These are phyloP conservation scores for Cenchrus purpureus DNA, from an alignment of 176 grass and related monocot species.

Conservation along the genomic window DNA sequence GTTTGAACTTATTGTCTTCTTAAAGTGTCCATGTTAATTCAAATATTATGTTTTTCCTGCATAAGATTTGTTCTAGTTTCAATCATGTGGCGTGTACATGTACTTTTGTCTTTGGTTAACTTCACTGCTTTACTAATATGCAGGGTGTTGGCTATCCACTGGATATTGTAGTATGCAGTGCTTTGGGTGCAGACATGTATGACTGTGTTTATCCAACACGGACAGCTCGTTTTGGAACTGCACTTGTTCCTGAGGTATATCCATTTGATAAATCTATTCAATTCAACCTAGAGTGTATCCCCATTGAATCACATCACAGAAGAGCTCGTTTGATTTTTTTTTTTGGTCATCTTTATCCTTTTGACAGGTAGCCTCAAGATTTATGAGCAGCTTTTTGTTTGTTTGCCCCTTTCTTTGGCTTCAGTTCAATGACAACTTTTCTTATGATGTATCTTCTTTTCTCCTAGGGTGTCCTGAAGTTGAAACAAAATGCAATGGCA, in stretches of 20 bases:
- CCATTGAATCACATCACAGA: neutral
- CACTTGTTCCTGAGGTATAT: conserved; percentile 90
- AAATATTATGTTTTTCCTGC: neutral
- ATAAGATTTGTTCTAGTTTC: conserved; percentile 21
- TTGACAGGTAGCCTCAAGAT: neutral
- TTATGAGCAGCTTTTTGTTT: neutral
- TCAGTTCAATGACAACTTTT: neutral
- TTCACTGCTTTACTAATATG: conserved; percentile 40
- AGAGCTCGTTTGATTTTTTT: neutral
- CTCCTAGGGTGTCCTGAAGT: conserved; percentile 82
- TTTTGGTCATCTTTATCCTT: neutral
- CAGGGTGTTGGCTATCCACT: conserved; percentile 98
- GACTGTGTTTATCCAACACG: conserved; percentile 97
- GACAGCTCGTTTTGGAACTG: conserved; percentile 92
- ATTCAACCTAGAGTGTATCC: conserved; percentile 7
- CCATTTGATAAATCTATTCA: neutral
- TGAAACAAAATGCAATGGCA: conserved; percentile 91
- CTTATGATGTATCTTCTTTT: conserved; percentile 14
- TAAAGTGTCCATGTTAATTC: neutral
- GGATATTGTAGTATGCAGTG: conserved; percentile 98
- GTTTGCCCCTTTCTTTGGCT: neutral
- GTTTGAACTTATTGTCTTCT: neutral
- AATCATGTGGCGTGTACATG: neutral
- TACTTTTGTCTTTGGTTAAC: conserved; percentile 32
- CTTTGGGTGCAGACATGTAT: conserved; percentile 98